Percentiles rank a stretch among this genome's conserved stretches.
Evolutionary conservation across 164 flowering plant genomes (phyloP).

Genomic region (Tinospora cordifolia): DNA sequence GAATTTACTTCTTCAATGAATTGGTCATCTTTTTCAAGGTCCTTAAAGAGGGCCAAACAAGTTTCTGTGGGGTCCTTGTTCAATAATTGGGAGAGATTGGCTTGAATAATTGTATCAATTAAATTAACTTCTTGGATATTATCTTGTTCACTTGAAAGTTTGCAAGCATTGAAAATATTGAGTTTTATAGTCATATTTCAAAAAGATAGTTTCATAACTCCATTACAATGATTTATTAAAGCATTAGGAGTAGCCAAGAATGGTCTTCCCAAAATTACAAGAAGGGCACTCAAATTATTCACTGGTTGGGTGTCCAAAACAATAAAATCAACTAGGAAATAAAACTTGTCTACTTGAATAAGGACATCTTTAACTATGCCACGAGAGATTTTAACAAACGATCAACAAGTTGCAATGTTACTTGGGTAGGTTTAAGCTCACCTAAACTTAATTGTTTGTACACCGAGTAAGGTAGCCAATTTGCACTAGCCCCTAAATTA

Average conservation of each 20-base stretch:
- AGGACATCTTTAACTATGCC: not conserved
- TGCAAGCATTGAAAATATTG: not conserved
- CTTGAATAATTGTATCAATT: not conserved
- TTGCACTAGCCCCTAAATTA: not conserved
- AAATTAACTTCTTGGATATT: not conserved
- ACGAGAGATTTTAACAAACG: not conserved
- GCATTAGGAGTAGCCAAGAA: not conserved
- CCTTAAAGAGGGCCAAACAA: not conserved
- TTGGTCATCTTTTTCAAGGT: not conserved
- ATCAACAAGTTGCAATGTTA: not conserved
- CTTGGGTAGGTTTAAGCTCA: not conserved
- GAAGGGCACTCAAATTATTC: not conserved
- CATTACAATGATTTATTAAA: not conserved
- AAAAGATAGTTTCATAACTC: not conserved
- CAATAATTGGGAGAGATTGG: not conserved
- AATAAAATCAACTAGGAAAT: not conserved
- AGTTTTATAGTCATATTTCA: not conserved
- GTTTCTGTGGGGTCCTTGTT: not conserved
- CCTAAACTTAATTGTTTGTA: not conserved
- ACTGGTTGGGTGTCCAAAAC: not conserved
- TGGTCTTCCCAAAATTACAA: not conserved
- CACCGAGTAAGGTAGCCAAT: not conserved
- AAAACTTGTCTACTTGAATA: not conserved
- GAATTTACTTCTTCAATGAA: not conserved
- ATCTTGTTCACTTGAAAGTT: not conserved